Evolutionary conservation across 1,139 yeast species (phyloP), one percentile per base, ranked within the genome.

Genomic region (Taphrina pruni): DNA sequence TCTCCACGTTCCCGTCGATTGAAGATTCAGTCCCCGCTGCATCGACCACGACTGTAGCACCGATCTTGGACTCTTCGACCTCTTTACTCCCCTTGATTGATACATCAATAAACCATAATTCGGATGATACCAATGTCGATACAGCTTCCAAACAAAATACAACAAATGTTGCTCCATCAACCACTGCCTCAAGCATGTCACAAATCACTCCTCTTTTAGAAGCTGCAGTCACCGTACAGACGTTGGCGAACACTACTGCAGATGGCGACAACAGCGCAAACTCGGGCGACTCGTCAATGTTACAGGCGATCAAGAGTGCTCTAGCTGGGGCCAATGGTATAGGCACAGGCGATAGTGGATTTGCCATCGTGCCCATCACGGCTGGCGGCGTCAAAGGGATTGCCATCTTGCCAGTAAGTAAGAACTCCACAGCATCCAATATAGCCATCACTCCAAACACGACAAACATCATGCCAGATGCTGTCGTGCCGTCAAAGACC

Each of bases 331-430:
- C 54, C 6, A 50, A 14, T 21, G 36, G 14, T 6, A 11, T 11
- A 21, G n/a, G 36, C 6, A 21, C 54, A 6, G 36, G 54, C 6
- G 36, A 20, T 11, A 21, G 54, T 50, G 60, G 67, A 6, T 46
- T 64, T 17, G 61, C 61, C 11, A 17, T 64, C 14, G 55, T 64
- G 1, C 67, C 67, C 26, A 50, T 64, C 55, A 64, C 55, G 38
- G 60, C 67, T 26, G 61, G 61, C 35, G 67, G 54, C 26, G 54
- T 55, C 11, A 45, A 46, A 32, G 67, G 67, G n/a, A 64, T 64
- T 32, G 67, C 67, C 14, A 54, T 64, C 11, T 9, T 64, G 41
- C 67, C 67, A 8, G 48, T 64, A 14, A 14, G 54, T 41, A 46
- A 43, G 7, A 26, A 46, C 14, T 46, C 65, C 7, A 11, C 48